Evolutionary conservation across 305 asterid genomes (phyloP).

Genomic region (Plantago rigida): DNA sequence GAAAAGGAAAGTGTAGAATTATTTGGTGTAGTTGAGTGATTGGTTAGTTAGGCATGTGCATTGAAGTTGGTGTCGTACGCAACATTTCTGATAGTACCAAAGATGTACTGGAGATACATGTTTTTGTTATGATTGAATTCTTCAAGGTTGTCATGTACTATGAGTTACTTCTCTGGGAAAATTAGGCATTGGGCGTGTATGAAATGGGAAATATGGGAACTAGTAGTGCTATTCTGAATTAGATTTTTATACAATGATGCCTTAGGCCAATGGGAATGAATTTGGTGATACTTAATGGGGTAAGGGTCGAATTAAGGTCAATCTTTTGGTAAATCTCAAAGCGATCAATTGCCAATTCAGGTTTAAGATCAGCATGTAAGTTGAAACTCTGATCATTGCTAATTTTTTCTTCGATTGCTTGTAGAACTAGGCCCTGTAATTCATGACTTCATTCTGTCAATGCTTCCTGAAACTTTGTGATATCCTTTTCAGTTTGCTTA

Average conservation of each 20-base stretch:
- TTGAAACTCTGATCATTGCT: background rate
- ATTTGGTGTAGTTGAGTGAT: too few relatives aligned
- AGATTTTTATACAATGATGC: background rate
- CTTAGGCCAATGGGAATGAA: slow-evolving; percentile 7
- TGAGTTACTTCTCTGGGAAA: too few relatives aligned
- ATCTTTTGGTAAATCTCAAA: background rate
- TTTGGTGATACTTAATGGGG: background rate
- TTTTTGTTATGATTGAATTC: too few relatives aligned
- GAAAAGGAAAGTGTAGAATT: too few relatives aligned
- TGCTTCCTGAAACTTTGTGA: slow-evolving; percentile 16
- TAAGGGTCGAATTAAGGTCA: slow-evolving; percentile 18
- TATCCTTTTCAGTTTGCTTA: slow-evolving; percentile 7
- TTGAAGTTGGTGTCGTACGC: too few relatives aligned
- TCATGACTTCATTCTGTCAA: background rate
- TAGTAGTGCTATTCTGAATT: too few relatives aligned
- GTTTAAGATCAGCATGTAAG: slow-evolving; percentile 9
- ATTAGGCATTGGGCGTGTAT: too few relatives aligned
- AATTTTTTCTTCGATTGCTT: background rate
- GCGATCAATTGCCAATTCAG: slow-evolving; percentile 17
- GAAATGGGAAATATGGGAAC: too few relatives aligned
- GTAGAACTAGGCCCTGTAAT: background rate
- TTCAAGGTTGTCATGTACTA: too few relatives aligned
- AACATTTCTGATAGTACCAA: too few relatives aligned
- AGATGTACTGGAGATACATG: too few relatives aligned
- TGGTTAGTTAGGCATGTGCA: too few relatives aligned